phyloP scores from a whole-genome alignment of 768 basidiomycete genomes.

The Trametes sanguinea region DNA sequence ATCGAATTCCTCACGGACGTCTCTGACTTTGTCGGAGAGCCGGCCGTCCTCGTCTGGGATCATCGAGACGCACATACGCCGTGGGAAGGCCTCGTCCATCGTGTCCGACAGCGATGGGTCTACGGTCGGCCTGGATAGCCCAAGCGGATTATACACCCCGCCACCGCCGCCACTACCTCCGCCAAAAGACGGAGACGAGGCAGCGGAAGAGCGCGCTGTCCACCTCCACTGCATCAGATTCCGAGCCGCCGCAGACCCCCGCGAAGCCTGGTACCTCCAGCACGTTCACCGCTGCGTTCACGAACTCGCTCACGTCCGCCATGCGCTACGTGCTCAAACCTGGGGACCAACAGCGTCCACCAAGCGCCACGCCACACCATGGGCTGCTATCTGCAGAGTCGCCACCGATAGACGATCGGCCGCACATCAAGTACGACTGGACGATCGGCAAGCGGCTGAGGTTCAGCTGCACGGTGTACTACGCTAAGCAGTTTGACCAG shows the following conservation, averaged over 20 bases:
- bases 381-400: slow-evolving; percentile 45
- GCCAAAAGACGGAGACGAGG: slow-evolving; percentile 3
- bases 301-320: slow-evolving; percentile 56
- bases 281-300: slow-evolving; percentile 44
- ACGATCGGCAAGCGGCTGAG: slow-evolving; percentile 72
- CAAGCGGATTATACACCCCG: slow-evolving; percentile 10
- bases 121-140: slow-evolving; percentile 29
- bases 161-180: slow-evolving; percentile 27
- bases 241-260: slow-evolving; percentile 12
- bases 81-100: slow-evolving; percentile 44
- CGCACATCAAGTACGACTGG: slow-evolving; percentile 85
- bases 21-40: slow-evolving; percentile 18
- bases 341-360: slow-evolving; percentile 36
- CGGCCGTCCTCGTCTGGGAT: slow-evolving; percentile 29
- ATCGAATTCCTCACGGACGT: slow-evolving; percentile 27
- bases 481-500: slow-evolving; percentile 76
- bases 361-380: slow-evolving; percentile 45
- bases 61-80: slow-evolving; percentile 40
- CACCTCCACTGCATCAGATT: slow-evolving; percentile 5
- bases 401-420: slow-evolving; percentile 60
- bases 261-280: slow-evolving; percentile 2
- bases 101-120: slow-evolving; percentile 46
- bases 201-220: not conserved
- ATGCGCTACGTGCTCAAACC: slow-evolving; percentile 57
- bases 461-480: slow-evolving; percentile 82